Conservation (phyloP, 441 rosid genomes). For the Syzygium syzygioides region DNA sequence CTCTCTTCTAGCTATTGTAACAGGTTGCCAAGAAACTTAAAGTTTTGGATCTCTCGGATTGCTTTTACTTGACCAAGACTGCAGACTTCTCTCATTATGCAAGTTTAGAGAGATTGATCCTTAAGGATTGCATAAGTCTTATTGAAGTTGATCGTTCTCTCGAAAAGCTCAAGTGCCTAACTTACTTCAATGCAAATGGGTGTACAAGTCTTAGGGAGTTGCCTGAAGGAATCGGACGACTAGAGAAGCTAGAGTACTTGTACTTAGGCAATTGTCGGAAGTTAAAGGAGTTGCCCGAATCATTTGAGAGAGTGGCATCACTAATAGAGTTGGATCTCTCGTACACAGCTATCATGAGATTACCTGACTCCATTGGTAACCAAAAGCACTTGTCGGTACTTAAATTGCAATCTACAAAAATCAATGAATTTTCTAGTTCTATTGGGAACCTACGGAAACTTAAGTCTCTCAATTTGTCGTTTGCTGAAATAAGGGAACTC, state of each 20-base stretch:
- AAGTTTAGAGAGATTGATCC: background rate
- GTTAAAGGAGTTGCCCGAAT: background rate
- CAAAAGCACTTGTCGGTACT: background rate
- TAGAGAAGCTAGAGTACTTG: background rate
- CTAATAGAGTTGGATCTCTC: background rate
- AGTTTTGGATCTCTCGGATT: background rate
- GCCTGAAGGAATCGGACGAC: background rate
- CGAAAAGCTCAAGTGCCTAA: background rate
- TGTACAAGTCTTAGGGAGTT: background rate
- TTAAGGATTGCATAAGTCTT: accelerated
- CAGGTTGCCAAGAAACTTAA: background rate
- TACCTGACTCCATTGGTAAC: background rate
- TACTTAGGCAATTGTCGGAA: background rate
- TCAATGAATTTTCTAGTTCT: background rate
- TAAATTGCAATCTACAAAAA: background rate
- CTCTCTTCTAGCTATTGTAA: background rate
- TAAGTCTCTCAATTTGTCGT: no score
- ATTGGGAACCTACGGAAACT: no score
- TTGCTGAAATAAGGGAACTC: no score
- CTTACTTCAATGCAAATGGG: background rate
- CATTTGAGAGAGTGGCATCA: background rate
- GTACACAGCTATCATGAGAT: background rate
- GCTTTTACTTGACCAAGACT: background rate
- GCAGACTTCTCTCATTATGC: background rate
- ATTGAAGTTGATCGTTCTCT: background rate